These are phyloP conservation scores for Simmondsia chinensis DNA, from an alignment of 148 eudicot species.

Conservation along the genomic window DNA sequence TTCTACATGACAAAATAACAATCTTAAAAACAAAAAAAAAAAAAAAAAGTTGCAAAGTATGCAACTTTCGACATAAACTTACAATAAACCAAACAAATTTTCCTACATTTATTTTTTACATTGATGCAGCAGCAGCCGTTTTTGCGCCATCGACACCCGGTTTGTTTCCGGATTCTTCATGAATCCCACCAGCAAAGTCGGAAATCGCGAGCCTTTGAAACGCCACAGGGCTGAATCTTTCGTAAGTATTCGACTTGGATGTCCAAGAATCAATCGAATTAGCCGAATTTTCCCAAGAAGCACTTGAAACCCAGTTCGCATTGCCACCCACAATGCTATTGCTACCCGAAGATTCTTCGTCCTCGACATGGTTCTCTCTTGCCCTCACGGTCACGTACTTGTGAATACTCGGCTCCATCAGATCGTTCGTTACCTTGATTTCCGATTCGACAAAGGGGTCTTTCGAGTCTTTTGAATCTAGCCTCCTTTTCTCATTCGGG, in stretches of 20 bases:
- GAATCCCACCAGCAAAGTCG: slow-evolving; percentile 11
- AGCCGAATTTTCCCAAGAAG: slow-evolving; percentile 80
- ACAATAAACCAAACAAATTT: not conserved
- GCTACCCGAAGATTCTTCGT: slow-evolving; percentile 85
- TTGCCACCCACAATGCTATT: slow-evolving; percentile 45
- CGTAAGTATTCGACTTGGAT: slow-evolving; percentile 29
- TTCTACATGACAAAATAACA: slow-evolving; percentile 7
- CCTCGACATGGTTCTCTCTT: slow-evolving; percentile 45
- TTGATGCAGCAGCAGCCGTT: slow-evolving; percentile 8
- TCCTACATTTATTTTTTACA: slow-evolving; percentile 9
- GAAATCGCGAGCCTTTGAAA: slow-evolving; percentile 31
- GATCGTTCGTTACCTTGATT: slow-evolving; percentile 39
- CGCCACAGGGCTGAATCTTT: slow-evolving; percentile 18
- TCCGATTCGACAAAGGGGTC: slow-evolving; percentile 66
- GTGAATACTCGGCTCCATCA: slow-evolving; percentile 68
- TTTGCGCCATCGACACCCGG: slow-evolving; percentile 16
- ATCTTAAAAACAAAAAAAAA: slow-evolving; percentile 6
- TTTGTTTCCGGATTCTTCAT: slow-evolving; percentile 15
- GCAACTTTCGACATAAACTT: slow-evolving; percentile 9
- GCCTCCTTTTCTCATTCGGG: slow-evolving; percentile 20
- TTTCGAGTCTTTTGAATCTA: slow-evolving; percentile 35
- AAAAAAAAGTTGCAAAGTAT: slow-evolving; percentile 15
- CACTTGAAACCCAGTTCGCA: slow-evolving; percentile 41
- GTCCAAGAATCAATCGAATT: slow-evolving; percentile 73
- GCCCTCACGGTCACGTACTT: slow-evolving; percentile 79